Conservation (phyloP, 768 basidiomycete genomes). For the Coprinopsis marcescibilis region DNA sequence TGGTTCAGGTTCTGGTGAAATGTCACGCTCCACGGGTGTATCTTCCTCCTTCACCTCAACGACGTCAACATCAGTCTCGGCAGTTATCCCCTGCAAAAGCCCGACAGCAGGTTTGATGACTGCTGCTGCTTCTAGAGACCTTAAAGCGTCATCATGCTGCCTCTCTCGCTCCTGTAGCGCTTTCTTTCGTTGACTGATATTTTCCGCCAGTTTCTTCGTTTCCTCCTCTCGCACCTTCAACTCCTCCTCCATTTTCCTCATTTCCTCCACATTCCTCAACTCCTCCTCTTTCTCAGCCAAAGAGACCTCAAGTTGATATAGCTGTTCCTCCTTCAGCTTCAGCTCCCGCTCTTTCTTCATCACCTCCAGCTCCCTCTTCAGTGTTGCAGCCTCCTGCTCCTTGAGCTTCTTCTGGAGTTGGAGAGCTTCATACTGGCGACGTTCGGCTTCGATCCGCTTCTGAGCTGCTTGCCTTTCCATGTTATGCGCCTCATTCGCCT, state of each 20-base stretch:
- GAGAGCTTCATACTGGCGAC: neutral
- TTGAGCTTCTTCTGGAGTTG: neutral
- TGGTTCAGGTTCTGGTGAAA: neutral
- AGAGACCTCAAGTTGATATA: too few species aligned
- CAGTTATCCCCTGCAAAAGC: neutral
- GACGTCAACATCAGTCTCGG: neutral
- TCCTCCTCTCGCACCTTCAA: constrained; percentile 19
- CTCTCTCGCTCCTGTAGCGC: constrained; percentile 16
- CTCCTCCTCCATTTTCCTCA: constrained; percentile 14
- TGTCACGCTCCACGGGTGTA: neutral
- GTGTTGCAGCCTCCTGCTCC: constrained; percentile 1
- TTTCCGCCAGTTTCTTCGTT: constrained; percentile 10
- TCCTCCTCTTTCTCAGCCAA: constrained; percentile 7
- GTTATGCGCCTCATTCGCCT: constrained; percentile 1
- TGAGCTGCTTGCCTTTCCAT: neutral
- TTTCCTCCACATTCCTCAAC: constrained; percentile 6
- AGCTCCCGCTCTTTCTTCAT: constrained; percentile 8
- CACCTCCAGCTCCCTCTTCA: constrained; percentile 1
- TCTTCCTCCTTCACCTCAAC: neutral
- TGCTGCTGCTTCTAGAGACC: too few species aligned
- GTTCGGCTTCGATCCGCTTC: constrained; percentile 1
- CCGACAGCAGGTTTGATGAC: neutral
- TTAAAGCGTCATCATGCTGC: constrained; percentile 19
- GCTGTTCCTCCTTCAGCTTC: constrained; percentile 6
- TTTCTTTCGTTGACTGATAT: constrained; percentile 11